A percentile compares a stretch with the other conserved stretches of the same genome.
These are phyloP conservation scores for Collybiopsis luxurians DNA, from an alignment of 768 basidiomycete genomes.

Conservation along the genomic window DNA sequence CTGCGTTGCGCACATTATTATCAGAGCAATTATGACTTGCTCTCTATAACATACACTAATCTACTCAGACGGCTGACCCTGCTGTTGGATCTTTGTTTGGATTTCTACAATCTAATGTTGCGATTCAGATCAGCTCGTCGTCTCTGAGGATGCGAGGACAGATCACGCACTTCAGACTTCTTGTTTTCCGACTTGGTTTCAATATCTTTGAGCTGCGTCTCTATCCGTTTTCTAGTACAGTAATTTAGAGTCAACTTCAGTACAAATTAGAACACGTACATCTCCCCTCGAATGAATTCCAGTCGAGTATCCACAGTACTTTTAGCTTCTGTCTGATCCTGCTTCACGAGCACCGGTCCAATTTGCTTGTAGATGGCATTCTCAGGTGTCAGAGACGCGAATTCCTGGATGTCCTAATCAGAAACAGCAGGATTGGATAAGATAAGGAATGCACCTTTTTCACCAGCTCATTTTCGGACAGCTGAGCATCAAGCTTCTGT, in stretches of 20 bases:
- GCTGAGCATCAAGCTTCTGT: constrained; percentile 86
- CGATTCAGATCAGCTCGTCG: constrained; percentile 9
- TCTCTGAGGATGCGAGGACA: constrained; percentile 6
- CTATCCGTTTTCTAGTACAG: constrained; percentile 64
- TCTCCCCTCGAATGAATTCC: constrained; percentile 85
- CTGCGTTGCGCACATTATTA: constrained; percentile 6
- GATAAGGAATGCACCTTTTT: constrained; percentile 60
- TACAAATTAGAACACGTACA: constrained; percentile 48
- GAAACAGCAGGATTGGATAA: background rate
- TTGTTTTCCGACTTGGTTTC: constrained; percentile 77
- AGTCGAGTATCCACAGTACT: constrained; percentile 86
- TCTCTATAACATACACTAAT: too few species aligned
- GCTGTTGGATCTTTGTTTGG: constrained; percentile 55
- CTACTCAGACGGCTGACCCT: constrained; percentile 23
- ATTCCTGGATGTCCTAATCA: constrained; percentile 57
- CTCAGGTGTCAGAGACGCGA: constrained; percentile 64
- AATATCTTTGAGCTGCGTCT: constrained; percentile 76
- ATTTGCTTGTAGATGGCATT: constrained; percentile 89
- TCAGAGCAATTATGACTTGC: background rate
- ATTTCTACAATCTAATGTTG: constrained; percentile 59
- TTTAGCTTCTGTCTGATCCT: constrained; percentile 86
- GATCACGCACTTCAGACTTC: constrained; percentile 66
- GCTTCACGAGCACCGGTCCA: constrained; percentile 87
- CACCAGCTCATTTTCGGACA: constrained; percentile 89
- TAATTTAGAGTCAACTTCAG: background rate